Base-by-base conservation (phyloP, 352 stramenopile genomes). In the Pythium myriotylum region DNA sequence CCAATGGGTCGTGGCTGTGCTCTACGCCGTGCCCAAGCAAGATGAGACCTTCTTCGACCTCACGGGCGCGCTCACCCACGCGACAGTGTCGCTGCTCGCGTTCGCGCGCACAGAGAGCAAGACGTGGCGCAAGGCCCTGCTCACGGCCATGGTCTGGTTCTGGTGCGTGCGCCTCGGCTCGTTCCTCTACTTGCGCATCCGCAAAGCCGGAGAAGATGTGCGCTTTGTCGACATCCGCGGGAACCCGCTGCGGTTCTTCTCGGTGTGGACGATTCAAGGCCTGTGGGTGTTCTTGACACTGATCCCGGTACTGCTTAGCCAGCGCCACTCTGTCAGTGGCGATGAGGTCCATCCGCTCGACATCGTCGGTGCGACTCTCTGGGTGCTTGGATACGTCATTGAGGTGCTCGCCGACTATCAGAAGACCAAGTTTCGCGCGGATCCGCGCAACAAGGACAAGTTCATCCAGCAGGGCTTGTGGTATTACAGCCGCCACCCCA, bases 401-500 rank as follows among this genome's bases (percentile, higher is more conserved):
- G 86, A 96, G 49, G 83, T 92, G 39, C 54, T 77, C 6, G 86
- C 88, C 0, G 88, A 96, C 68, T 73, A 72, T 32, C 88, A 96
- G 69, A 96, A 96, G 79, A 88, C 72, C 20, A 67, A 76, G 57
- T 96, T 95, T 67, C 80, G 78, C 17, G 70, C 54, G 22, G 73
- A 91, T 58, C 27, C 70, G 37, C 43, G 57, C 52, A 93, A 94
- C 59, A 79, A 92, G 53, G 78, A 72, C 50, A 76, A 85, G 62
- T 96, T 95, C 59, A 96, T 96, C 50, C 74, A 76, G 24, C 71
- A 59, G 6, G 90, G 90, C 0, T 69, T 97, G 7, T 97, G 91
- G 91, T 56, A 63, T 55, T 96, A 92, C 61, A 96, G 79, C 54
- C 86, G 93, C 37, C 94, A 98, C 81, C 94, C 92, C 0, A 98